A percentile compares a stretch with the other conserved stretches of the same genome.
Conservation (phyloP, 2,329 filamentous ascomycete genomes). For the Sporothrix variecibatus region DNA sequence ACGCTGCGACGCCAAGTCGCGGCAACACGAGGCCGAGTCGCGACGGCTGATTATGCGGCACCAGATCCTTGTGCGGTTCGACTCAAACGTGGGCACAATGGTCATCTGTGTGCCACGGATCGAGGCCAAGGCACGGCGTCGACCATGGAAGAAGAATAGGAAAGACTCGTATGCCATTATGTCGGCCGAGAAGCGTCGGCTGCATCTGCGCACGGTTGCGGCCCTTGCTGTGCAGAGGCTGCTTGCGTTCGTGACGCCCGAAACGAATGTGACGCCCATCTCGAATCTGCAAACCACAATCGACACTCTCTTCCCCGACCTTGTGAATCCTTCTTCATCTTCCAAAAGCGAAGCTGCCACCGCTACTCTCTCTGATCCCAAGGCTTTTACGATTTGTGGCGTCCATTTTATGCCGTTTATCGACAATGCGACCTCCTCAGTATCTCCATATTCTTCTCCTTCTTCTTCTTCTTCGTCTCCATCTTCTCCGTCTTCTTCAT, state of each 20-base stretch:
- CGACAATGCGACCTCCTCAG: background rate
- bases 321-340: slow-evolving; percentile 35
- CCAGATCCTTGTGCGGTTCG: slow-evolving; percentile 49
- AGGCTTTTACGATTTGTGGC: slow-evolving; percentile 49
- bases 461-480: slow-evolving; percentile 28
- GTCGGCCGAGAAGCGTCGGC: slow-evolving; percentile 36
- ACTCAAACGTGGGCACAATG: slow-evolving; percentile 51
- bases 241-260: slow-evolving; percentile 54
- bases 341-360: too few species aligned
- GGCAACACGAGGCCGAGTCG: slow-evolving; percentile 53
- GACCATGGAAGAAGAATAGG: background rate
- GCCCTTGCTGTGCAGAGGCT: slow-evolving; percentile 51
- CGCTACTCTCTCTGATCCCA: slow-evolving; percentile 19
- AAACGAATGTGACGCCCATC: slow-evolving; percentile 46
- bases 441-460: background rate
- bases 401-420: slow-evolving; percentile 50
- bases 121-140: background rate
- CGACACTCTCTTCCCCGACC: slow-evolving; percentile 51
- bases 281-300: slow-evolving; percentile 49
- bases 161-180: slow-evolving; percentile 28
- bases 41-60: slow-evolving; percentile 54
- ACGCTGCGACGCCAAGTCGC: slow-evolving; percentile 49
- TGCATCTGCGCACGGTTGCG: slow-evolving; percentile 48
- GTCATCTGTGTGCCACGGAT: slow-evolving; percentile 49
- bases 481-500: background rate